These are phyloP conservation scores for Ogataea dorogensis DNA, from an alignment of 805 yeast genomes.

Conservation along the genomic window DNA sequence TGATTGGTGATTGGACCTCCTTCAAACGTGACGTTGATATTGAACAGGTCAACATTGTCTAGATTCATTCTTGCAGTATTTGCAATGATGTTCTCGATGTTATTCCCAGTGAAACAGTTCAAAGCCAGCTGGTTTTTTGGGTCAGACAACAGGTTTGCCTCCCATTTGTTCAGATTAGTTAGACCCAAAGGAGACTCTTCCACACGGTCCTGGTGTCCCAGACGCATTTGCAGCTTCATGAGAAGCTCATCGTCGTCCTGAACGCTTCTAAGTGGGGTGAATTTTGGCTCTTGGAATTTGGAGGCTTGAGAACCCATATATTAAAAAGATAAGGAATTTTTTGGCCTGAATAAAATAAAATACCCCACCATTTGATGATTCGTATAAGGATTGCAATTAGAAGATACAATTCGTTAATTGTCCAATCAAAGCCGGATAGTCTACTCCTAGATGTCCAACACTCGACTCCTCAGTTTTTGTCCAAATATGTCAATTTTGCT, in stretches of 20 bases:
- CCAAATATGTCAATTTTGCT: constrained; percentile 2
- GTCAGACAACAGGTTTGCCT: constrained; percentile 41
- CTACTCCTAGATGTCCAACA: neutral
- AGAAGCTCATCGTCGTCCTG: constrained; percentile 33
- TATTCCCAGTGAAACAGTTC: constrained; percentile 50
- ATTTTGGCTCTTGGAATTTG: constrained; percentile 22
- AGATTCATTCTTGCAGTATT: constrained; percentile 31
- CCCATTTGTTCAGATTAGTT: constrained; percentile 43
- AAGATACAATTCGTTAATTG: neutral
- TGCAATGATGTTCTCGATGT: constrained; percentile 43
- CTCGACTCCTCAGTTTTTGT: neutral
- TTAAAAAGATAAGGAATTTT: constrained; percentile 4
- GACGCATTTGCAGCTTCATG: constrained; percentile 29
- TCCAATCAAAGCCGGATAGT: too few relatives aligned
- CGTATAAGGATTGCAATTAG: neutral
- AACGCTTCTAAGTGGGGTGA: constrained; percentile 16
- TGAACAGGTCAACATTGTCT: constrained; percentile 41
- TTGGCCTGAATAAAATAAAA: neutral
- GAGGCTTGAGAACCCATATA: constrained; percentile 31
- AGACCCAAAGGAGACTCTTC: constrained; percentile 33
- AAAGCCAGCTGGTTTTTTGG: constrained; percentile 53
- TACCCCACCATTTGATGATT: constrained; percentile 10
- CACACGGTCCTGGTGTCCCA: constrained; percentile 11
- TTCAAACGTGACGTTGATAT: constrained; percentile 43
- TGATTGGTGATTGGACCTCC: constrained; percentile 75